Percentiles rank a stretch among this genome's conserved stretches.
Evolutionary conservation across 2,329 filamentous ascomycete genomes (phyloP).

Genomic region (Cercospora sp.): DNA sequence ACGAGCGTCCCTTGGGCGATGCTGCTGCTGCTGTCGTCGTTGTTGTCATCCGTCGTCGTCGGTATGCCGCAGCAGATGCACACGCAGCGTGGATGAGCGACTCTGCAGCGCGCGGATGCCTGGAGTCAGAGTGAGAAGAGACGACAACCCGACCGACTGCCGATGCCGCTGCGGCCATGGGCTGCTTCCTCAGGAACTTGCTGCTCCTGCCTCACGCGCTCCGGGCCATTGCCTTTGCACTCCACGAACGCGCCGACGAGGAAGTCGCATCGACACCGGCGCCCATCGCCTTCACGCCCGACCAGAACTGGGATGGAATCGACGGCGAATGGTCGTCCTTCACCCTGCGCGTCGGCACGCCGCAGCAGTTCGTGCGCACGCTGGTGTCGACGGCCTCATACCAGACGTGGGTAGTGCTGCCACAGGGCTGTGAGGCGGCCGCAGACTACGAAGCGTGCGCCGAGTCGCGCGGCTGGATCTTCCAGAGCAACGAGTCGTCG

Average conservation of each 20-base stretch:
- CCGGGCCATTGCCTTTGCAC: constrained; percentile 22
- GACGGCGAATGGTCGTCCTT: constrained; percentile 75
- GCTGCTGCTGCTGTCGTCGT: not conserved
- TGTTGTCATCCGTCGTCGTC: not conserved
- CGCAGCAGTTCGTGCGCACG: constrained; percentile 56
- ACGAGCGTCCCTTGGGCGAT: not conserved
- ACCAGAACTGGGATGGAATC: constrained; percentile 53
- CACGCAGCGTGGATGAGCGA: not conserved
- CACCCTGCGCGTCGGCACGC: constrained; percentile 58
- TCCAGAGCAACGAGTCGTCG: constrained; percentile 54
- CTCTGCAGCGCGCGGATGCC: not conserved
- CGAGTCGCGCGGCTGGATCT: constrained; percentile 60
- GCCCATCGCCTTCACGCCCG: constrained; percentile 34
- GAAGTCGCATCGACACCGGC: constrained; percentile 24
- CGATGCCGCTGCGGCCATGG: constrained; percentile 2
- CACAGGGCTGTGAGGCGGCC: constrained; percentile 54
- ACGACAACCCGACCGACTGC: not conserved
- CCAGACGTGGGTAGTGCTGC: constrained; percentile 68
- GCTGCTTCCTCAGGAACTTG: constrained; percentile 21
- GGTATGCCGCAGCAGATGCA: not conserved
- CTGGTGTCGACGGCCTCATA: constrained; percentile 67
- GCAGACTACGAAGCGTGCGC: constrained; percentile 48
- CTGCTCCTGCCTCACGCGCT: constrained; percentile 30
- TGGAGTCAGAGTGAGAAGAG: not conserved
- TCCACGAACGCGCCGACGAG: constrained; percentile 20